These are phyloP conservation scores for Coemansia sp. DNA, from an alignment of 192 early-diverging fungal genomes.

Conservation along the genomic window DNA sequence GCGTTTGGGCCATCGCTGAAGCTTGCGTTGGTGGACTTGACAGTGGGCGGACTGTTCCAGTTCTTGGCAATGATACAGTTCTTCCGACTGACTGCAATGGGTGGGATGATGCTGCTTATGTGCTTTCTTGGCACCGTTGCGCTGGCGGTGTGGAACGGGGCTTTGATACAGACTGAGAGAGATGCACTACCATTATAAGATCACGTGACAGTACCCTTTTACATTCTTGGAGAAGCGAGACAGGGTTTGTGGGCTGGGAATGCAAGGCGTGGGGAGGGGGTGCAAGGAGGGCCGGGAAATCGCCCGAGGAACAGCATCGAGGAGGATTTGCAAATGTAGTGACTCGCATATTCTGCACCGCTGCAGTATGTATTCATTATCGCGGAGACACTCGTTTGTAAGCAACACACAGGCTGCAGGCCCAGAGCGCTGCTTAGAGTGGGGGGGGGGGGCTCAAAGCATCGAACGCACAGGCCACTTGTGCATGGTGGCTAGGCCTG, in stretches of 20 bases:
- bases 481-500: neutral
- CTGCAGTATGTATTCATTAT: neutral
- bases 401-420: neutral
- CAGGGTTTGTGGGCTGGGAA: neutral
- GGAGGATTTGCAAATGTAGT: neutral
- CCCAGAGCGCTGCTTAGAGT: neutral
- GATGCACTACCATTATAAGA: slow-evolving; percentile 12
- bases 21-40: slow-evolving; percentile 36
- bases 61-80: slow-evolving; percentile 44
- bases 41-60: slow-evolving; percentile 24
- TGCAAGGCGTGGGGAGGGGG: neutral
- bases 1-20: slow-evolving; percentile 31
- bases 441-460: neutral
- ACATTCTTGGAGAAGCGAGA: neutral
- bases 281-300: neutral
- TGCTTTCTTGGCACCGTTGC: slow-evolving; percentile 18
- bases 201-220: neutral
- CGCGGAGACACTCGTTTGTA: neutral
- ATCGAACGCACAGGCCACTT: neutral
- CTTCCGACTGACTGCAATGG: slow-evolving; percentile 29
- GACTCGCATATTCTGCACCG: neutral
- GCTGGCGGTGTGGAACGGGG: slow-evolving; percentile 43
- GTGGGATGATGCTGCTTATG: slow-evolving; percentile 36
- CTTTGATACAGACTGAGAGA: slow-evolving; percentile 26
- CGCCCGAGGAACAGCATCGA: neutral